These are phyloP conservation scores for Candida alai DNA, from an alignment of 805 yeast genomes.

Conservation along the genomic window DNA sequence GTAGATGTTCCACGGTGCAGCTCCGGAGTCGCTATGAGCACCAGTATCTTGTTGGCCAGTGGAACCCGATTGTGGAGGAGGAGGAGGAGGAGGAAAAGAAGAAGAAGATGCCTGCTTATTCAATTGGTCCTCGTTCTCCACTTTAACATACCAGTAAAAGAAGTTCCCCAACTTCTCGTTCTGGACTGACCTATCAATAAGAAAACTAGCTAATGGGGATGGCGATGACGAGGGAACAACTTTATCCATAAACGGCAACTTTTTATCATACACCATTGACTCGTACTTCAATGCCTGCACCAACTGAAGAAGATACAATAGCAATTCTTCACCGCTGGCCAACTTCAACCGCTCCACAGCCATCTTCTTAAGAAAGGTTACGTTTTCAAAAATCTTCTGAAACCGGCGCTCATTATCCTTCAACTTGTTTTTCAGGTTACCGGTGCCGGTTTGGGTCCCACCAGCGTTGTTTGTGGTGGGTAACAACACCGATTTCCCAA, in stretches of 20 bases:
- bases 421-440: constrained; percentile 8
- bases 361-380: constrained; percentile 70
- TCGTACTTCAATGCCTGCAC: constrained; percentile 92
- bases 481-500: constrained; percentile 13
- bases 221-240: constrained; percentile 20
- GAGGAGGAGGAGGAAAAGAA: too few species aligned
- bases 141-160: constrained; percentile 88
- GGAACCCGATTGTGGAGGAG: too few species aligned
- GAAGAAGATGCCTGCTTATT: too few species aligned
- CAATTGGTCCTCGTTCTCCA: constrained; percentile 70
- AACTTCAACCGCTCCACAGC: constrained; percentile 80
- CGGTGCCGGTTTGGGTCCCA: too few species aligned
- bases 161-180: constrained; percentile 72
- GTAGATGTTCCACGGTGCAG: constrained; percentile 19
- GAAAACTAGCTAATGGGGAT: constrained; percentile 70
- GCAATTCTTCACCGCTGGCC: constrained; percentile 77
- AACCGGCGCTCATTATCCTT: constrained; percentile 26
- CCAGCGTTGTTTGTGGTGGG: constrained; percentile 2
- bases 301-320: constrained; percentile 77
- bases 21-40: too few species aligned
- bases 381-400: constrained; percentile 28
- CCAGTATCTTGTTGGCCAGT: too few species aligned
- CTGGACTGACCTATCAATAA: constrained; percentile 65
- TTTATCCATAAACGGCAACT: constrained; percentile 8
- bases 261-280: constrained; percentile 22